Evolutionary conservation across 257 asterid genomes (phyloP).

Genomic region (Salvia miltiorrhiza): DNA sequence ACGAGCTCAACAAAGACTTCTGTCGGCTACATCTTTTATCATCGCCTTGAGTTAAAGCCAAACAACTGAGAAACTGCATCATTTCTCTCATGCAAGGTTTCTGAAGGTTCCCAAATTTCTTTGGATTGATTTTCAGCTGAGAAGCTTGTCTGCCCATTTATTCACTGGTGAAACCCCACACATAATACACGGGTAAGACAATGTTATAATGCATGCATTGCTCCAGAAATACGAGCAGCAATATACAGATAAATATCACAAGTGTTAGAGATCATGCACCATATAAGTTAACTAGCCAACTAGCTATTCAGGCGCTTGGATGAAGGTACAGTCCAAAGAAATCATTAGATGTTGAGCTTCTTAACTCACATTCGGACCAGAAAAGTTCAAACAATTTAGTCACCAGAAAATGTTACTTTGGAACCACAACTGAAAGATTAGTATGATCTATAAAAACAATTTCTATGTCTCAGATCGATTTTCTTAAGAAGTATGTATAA

Average conservation of each 20-base stretch:
- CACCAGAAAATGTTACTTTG: too few species aligned
- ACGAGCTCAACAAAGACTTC: slow-evolving; percentile 60
- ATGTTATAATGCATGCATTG: background rate
- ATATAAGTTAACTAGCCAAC: background rate
- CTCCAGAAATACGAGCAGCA: background rate
- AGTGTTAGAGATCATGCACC: background rate
- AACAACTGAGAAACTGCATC: slow-evolving; percentile 69
- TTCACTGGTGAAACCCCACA: slow-evolving; percentile 25
- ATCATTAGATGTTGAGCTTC: too few species aligned
- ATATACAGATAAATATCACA: background rate
- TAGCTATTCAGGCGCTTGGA: background rate
- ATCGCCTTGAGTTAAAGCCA: slow-evolving; percentile 68
- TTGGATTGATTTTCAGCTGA: slow-evolving; percentile 62
- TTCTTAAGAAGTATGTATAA: too few species aligned
- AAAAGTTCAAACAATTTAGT: too few species aligned
- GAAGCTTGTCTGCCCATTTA: slow-evolving; percentile 87
- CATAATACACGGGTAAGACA: background rate
- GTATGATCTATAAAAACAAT: too few species aligned
- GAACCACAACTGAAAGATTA: too few species aligned
- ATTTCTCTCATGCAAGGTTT: slow-evolving; percentile 91
- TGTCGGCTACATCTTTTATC: slow-evolving; percentile 69
- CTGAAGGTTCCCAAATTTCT: slow-evolving; percentile 71
- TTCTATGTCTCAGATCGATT: too few species aligned
- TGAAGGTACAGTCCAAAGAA: too few species aligned
- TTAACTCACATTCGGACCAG: too few species aligned